Percentiles rank a stretch among this genome's conserved stretches.
phyloP scores from a whole-genome alignment of 2,329 filamentous ascomycete species.

The Xylariaceae sp. region DNA sequence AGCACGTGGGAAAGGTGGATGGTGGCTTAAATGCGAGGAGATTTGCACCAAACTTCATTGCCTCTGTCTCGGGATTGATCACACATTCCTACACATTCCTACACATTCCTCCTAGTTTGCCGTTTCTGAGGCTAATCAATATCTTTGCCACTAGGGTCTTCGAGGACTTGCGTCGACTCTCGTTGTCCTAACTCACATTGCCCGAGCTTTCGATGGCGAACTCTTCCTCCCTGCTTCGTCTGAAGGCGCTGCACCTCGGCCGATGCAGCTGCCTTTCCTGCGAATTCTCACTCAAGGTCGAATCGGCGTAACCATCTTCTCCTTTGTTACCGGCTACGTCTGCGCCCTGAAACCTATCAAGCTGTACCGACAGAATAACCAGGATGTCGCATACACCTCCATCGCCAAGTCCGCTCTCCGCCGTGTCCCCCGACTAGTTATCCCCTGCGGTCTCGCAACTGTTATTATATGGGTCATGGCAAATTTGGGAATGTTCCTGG shows the following conservation, averaged over 20 bases:
- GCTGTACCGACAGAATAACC: conserved; percentile 56
- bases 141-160: conserved; percentile 48
- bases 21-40: too few species aligned
- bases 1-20: too few species aligned
- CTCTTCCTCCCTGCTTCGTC: conserved; percentile 51
- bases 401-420: conserved; percentile 61
- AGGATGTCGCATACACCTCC: conserved; percentile 54
- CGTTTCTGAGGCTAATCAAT: conserved; percentile 2
- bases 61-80: too few species aligned
- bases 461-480: conserved; percentile 55
- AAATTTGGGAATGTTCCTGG: conserved; percentile 59
- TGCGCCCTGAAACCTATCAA: conserved; percentile 64
- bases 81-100: too few species aligned
- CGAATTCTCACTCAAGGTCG: conserved; percentile 63
- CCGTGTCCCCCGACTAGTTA: conserved; percentile 58
- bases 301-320: conserved; percentile 68
- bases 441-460: conserved; percentile 60
- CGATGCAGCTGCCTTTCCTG: conserved; percentile 62
- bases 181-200: conserved; percentile 58
- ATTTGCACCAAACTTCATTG: too few species aligned
- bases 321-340: conserved; percentile 66
- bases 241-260: conserved; percentile 47
- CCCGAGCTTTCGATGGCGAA: conserved; percentile 52
- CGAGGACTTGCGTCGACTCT: conserved; percentile 57
- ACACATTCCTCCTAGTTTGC: too few species aligned